Evolutionary conservation across 2,329 filamentous ascomycete species (phyloP).

Genomic region (Penicillium vulpinum): DNA sequence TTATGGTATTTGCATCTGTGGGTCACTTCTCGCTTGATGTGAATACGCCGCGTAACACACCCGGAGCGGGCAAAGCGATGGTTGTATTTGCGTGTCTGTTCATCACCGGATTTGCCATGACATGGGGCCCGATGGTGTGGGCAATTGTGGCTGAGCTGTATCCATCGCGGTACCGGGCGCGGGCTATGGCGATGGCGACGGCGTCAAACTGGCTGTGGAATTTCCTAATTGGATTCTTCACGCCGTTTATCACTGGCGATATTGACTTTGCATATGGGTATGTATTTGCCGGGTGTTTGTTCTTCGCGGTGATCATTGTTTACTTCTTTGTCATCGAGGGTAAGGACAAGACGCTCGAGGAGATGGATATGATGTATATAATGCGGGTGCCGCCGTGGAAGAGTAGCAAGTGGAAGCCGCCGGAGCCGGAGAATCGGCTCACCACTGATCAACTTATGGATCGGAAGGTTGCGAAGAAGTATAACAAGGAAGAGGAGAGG

Average conservation of each 20-base stretch:
- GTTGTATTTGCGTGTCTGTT: constrained; percentile 71
- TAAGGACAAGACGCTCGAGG: constrained; percentile 68
- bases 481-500: constrained; percentile 18
- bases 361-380: constrained; percentile 74
- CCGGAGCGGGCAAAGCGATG: constrained; percentile 62
- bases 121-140: constrained; percentile 65
- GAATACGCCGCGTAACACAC: constrained; percentile 43
- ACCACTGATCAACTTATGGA: constrained; percentile 30
- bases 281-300: constrained; percentile 71
- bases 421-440: constrained; percentile 27
- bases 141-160: constrained; percentile 48
- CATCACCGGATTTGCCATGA: constrained; percentile 67
- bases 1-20: constrained; percentile 64
- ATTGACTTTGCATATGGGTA: constrained; percentile 76
- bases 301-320: constrained; percentile 61
- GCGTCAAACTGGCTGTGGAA: constrained; percentile 75
- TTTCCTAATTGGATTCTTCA: constrained; percentile 73
- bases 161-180: constrained; percentile 58
- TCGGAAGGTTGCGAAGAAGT: constrained; percentile 20
- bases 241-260: constrained; percentile 69
- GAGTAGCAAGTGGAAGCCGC: constrained; percentile 50
- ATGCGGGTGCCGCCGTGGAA: constrained; percentile 60
- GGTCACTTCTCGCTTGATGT: constrained; percentile 48
- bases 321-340: constrained; percentile 75
- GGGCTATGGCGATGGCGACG: constrained; percentile 73